Evolutionary conservation across 192 early-diverging fungal genomes (phyloP), one percentile per base, ranked within the genome.

Genomic region (Entophlyctis luteolus): DNA sequence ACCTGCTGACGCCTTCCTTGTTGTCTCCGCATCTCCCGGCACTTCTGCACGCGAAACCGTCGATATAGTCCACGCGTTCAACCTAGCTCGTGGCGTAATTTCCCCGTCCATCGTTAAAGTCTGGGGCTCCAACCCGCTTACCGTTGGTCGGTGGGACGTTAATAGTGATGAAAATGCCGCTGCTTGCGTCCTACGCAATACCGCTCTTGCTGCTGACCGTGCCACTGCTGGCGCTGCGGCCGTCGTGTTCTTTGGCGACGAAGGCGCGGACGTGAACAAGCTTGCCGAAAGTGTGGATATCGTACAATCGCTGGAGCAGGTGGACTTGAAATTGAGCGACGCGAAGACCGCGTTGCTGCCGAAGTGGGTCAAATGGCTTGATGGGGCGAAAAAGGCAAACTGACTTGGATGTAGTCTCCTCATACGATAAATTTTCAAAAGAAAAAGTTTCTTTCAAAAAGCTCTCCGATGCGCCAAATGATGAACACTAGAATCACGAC

Each of bases 181-280:
- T 31, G 80, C 83, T 5, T 58, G 67, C 39, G 55, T 84, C 42
- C 79, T 84, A 49, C 65, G 74, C 14, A 73, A 72, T 42, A 76
- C 79, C 31, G 23, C 75, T n/a, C 39, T 84, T 39, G 35, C 48
- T 14, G 77, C 69, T 47, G 50, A 80, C 3, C 36, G 75, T 14
- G 73, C 62, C 42, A 25, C 80, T 14, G 83, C 81, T 50, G 83
- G 82, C 59, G 75, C 82, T 27, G 82, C 83, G 1, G 80, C 75
- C 22, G 73, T 70, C 37, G 78, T 84, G 14, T 12, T 42, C 39
- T 42, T 42, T 42, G 8, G 8, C n/a, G 39, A n/a, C 39, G n/a
- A 42, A 42, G n/a, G n/a, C n/a, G n/a, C 39, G 39, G 39, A 42
- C n/a, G 39, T 42, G 0, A 14, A 35, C 16, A 35, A 35, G 34